Evolutionary conservation across 2,329 filamentous ascomycete species (phyloP), one percentile per base, ranked within the genome.

Genomic region (Alternaria ventricosa): DNA sequence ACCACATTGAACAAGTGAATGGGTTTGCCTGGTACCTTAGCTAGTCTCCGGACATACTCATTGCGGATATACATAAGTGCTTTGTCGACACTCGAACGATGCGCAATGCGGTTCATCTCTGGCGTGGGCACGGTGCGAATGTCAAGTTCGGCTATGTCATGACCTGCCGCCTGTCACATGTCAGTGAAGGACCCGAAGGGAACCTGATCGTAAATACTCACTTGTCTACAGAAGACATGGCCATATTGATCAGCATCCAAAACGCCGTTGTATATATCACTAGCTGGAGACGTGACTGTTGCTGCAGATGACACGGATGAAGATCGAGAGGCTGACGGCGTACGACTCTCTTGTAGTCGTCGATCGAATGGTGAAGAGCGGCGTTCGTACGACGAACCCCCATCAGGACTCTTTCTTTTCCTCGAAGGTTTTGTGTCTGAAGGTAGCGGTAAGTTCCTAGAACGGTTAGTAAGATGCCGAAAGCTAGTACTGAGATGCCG

Each of bases 1-100:
- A 87, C 79, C 0, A 84, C 81, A 73, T 95, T 95, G 55, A 89
- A 80, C 1, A 94, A 84, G 0, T 87, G 87, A 25, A 93, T 84
- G 0, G 67, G 67, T 5, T 74, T 72, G 18, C 45, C 73, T 58
- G 74, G 66, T 20, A 80, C 44, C 60, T 66, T 47, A n/a, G 67
- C 25, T 5, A 81, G 60, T 61, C 77, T 60, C 5, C 68, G 55
- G 8, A 78, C 53, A 55, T 85, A 83, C n/a, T 79, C 77, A 0
- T 68, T 60, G 1, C 82, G 75, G 7, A 85, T 82, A 1, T 72
- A 65, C 0, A 63, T 61, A 22, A 78, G 75, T 0, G 82, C 82
- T 10, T 72, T 70, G 2, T 69, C 60, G 0, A 79, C 74, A 4
- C 73, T 71, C 0, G 78, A 69, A 0, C 12, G 50, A 0, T 67